These are phyloP conservation scores for Parastagonospora nodorum DNA, from an alignment of 2,329 filamentous ascomycete genomes.

Conservation along the genomic window DNA sequence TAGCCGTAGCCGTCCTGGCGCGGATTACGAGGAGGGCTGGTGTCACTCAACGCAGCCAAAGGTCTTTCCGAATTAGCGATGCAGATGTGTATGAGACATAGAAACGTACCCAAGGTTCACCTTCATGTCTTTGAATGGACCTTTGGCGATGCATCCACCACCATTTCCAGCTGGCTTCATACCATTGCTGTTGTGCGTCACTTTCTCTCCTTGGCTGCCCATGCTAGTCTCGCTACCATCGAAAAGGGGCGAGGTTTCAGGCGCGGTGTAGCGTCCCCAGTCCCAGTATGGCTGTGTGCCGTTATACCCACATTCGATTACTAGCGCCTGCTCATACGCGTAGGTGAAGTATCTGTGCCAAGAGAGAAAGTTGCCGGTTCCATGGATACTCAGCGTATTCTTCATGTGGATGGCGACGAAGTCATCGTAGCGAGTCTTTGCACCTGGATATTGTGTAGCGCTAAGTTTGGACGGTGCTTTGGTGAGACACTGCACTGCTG, in stretches of 20 bases:
- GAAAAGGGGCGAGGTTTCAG: constrained; percentile 59
- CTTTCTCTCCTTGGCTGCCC: constrained; percentile 53
- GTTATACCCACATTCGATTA: constrained; percentile 51
- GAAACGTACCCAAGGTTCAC: constrained; percentile 37
- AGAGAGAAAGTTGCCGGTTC: constrained; percentile 43
- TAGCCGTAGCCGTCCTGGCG: constrained; percentile 36
- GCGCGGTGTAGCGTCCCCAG: constrained; percentile 57
- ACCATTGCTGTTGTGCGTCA: constrained; percentile 31
- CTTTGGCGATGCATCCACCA: constrained; percentile 60
- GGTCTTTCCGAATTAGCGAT: constrained; percentile 19
- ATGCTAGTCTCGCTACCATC: constrained; percentile 59
- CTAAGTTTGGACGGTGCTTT: constrained; percentile 29
- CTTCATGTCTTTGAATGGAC: constrained; percentile 54
- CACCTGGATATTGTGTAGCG: constrained; percentile 35
- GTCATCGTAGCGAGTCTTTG: constrained; percentile 43
- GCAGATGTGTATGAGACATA: not conserved
- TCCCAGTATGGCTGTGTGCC: constrained; percentile 58
- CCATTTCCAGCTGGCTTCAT: constrained; percentile 55
- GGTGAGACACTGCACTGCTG: constrained; percentile 42
- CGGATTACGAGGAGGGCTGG: constrained; percentile 47
- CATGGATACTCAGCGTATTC: constrained; percentile 40
- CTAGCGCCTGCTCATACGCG: constrained; percentile 50
- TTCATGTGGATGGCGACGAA: constrained; percentile 46
- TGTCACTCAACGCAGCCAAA: constrained; percentile 24
- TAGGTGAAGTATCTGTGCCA: constrained; percentile 53